These are phyloP conservation scores for Colletotrichum destructivum DNA, from an alignment of 2,329 filamentous ascomycete species.

Conservation along the genomic window DNA sequence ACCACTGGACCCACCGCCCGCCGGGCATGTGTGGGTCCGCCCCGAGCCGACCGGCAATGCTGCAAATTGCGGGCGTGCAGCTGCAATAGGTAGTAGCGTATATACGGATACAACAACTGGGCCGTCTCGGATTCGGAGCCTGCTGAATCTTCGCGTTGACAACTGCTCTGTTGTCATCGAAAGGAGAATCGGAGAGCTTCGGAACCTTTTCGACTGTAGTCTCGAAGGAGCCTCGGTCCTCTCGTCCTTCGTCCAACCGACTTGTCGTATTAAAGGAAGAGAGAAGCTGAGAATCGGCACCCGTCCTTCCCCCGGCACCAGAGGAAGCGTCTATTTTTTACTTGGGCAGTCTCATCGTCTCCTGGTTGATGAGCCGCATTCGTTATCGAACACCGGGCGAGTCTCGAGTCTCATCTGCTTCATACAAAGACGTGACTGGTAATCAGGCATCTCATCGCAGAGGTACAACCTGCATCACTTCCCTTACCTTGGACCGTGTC, in stretches of 20 bases:
- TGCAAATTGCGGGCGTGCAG: neutral
- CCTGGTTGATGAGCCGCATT: neutral
- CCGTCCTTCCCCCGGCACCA: no score
- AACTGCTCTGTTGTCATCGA: neutral
- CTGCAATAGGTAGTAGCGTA: neutral
- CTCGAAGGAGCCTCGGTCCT: no score
- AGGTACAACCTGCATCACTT: no score
- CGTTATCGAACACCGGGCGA: constrained; percentile 66
- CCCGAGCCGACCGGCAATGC: constrained; percentile 31
- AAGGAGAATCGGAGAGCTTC: neutral
- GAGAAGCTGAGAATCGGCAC: neutral
- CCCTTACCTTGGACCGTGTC: no score
- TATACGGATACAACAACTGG: neutral
- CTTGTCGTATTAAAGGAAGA: neutral
- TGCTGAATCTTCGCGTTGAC: neutral
- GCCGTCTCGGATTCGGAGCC: neutral
- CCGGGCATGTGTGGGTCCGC: constrained; percentile 28
- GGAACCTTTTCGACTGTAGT: neutral
- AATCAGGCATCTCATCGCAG: neutral
- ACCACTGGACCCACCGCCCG: constrained; percentile 32
- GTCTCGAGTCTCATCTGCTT: constrained; percentile 53
- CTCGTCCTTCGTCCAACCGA: neutral
- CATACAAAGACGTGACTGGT: neutral
- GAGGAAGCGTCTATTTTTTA: no score
- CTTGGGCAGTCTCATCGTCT: neutral